phyloP scores from a whole-genome alignment of 768 basidiomycete species.

The Calocybe gangraenosa region DNA sequence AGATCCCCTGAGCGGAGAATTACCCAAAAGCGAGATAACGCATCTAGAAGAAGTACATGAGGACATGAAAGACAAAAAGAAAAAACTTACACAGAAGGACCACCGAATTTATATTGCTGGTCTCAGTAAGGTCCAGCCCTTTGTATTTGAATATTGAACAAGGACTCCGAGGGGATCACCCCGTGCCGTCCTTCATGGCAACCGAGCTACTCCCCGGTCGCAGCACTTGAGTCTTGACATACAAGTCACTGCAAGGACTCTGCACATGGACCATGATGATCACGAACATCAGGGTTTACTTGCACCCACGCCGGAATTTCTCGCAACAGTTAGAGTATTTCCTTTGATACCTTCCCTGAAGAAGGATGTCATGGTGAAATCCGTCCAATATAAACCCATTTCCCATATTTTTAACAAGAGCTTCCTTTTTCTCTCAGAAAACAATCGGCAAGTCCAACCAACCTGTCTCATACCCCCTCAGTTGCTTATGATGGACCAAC shows the following conservation, averaged over 20 bases:
- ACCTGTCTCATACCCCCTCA: conserved; percentile 8
- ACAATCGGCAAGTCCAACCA: conserved; percentile 35
- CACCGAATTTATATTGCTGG: conserved; percentile 1
- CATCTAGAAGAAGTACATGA: conserved; percentile 9
- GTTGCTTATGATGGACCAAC: conserved; percentile 13
- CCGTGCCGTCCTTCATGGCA: too few relatives aligned
- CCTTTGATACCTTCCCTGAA: conserved; percentile 75
- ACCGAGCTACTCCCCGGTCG: too few relatives aligned
- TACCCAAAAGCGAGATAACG: conserved; percentile 3
- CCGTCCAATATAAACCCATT: conserved; percentile 1
- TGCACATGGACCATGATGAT: conserved; percentile 36
- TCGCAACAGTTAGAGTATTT: conserved; percentile 69
- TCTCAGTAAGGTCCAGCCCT: neutral
- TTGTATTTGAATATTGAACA: neutral
- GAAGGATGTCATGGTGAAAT: conserved; percentile 62
- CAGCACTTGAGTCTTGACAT: too few relatives aligned
- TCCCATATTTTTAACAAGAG: conserved; percentile 14
- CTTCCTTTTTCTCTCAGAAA: conserved; percentile 30
- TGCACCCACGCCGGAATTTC: conserved; percentile 51
- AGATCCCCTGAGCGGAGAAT: neutral
- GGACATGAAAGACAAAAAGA: conserved; percentile 18
- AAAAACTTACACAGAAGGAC: neutral
- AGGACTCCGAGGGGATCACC: neutral
- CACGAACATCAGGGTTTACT: conserved; percentile 40
- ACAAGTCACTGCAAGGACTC: neutral